Evolutionary conservation across 495 filamentous ascomycete species (phyloP).

Genomic region (Geopyxis carbonaria): DNA sequence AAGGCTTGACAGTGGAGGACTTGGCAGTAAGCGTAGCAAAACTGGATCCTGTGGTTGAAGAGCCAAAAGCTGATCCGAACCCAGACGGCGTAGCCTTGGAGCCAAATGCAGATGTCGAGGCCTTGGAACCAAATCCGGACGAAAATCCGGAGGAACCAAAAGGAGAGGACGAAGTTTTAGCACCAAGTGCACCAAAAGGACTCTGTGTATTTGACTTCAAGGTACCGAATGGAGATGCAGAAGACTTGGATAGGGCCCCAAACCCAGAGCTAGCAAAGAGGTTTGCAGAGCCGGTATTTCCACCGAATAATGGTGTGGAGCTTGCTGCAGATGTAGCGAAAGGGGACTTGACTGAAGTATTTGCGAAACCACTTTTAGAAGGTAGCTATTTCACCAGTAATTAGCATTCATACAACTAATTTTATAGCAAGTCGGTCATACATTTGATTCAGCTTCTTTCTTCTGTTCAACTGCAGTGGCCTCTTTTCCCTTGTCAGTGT

Average conservation of each 20-base stretch:
- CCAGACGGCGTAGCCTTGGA: slow-evolving; percentile 10
- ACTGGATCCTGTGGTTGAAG: neutral
- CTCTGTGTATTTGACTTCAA: slow-evolving; percentile 10
- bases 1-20: slow-evolving; percentile 36
- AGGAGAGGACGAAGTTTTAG: slow-evolving; percentile 8
- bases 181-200: slow-evolving; percentile 16
- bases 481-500: too few relatives aligned
- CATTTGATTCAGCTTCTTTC: too few relatives aligned
- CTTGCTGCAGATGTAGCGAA: slow-evolving; percentile 19
- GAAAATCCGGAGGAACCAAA: slow-evolving; percentile 10
- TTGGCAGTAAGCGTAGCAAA: slow-evolving; percentile 17
- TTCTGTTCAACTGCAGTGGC: too few relatives aligned
- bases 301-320: slow-evolving; percentile 19
- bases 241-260: slow-evolving; percentile 22
- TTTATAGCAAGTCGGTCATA: too few relatives aligned
- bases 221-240: slow-evolving; percentile 19
- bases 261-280: slow-evolving; percentile 42
- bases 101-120: slow-evolving; percentile 8
- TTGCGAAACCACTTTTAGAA: slow-evolving; percentile 19
- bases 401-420: too few relatives aligned
- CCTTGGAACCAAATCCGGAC: slow-evolving; percentile 20
- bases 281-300: slow-evolving; percentile 7
- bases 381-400: too few relatives aligned
- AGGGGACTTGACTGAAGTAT: slow-evolving; percentile 22
- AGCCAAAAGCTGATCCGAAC: too few relatives aligned